These are phyloP conservation scores for Noccaea caerulescens DNA, from an alignment of 345 rosid genomes.

Conservation along the genomic window DNA sequence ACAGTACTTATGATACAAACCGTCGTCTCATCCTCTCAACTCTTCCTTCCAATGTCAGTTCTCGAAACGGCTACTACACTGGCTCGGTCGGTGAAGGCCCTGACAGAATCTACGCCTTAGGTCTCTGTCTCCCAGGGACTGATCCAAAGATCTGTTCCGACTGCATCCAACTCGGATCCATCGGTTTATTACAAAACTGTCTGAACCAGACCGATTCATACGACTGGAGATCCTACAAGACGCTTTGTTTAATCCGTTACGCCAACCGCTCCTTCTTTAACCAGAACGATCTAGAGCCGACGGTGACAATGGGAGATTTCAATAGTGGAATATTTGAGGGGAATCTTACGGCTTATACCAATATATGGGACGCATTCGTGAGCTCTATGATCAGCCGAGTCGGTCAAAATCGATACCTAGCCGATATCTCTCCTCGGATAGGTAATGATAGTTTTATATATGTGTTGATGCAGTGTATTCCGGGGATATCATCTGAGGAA, in stretches of 20 bases:
- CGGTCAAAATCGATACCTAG: neutral
- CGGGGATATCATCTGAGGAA: conserved; percentile 14
- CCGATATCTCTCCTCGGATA: neutral
- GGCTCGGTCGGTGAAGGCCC: conserved; percentile 35
- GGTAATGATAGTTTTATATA: conserved; percentile 6
- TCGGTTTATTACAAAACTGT: conserved; percentile 32
- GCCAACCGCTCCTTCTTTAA: conserved; percentile 38
- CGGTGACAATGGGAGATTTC: too few relatives aligned
- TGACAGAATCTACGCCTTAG: conserved; percentile 31
- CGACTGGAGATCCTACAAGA: conserved; percentile 29
- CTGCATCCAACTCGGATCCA: conserved; percentile 35
- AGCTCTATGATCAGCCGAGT: neutral
- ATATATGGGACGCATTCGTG: conserved; percentile 15
- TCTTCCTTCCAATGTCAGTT: conserved; percentile 34
- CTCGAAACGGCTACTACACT: conserved; percentile 40
- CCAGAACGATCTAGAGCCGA: neutral
- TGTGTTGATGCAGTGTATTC: conserved; percentile 33
- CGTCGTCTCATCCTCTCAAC: conserved; percentile 33
- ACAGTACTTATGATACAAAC: conserved; percentile 17
- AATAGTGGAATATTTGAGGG: neutral
- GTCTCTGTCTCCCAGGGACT: conserved; percentile 41
- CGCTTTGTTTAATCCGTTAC: conserved; percentile 49
- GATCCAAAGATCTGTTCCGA: conserved; percentile 35
- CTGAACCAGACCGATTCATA: conserved; percentile 47
- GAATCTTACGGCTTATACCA: neutral